Evolutionary conservation across 2,329 filamentous ascomycete genomes (phyloP), one percentile per base, ranked within the genome.

Genomic region (Phialemoniopsis sp.): DNA sequence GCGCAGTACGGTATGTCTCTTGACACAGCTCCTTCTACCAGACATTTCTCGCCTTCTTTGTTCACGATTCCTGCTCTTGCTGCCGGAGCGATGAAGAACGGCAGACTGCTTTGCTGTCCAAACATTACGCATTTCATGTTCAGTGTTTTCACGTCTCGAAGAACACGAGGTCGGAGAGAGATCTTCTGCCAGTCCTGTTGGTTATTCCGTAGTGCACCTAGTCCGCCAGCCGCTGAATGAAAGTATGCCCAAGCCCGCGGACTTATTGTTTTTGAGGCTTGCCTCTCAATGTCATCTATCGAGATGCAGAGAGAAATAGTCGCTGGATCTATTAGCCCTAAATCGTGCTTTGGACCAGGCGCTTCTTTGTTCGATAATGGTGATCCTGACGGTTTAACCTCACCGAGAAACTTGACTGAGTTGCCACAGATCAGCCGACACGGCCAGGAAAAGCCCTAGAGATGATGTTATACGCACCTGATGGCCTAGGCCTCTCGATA

Each of bases 71-170:
- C 34, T 13, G 42, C 43, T 13, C 36, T 29, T 3, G 41, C 46
- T 3, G 42, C 39, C 7, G 46, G 42, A 8, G 41, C 37, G 18
- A 49, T 41, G 28, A 47, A 49, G 5, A 49, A 16, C 8, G 46
- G 45, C 34, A 49, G 29, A 15, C 32, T 36, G 35, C 37, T 36
- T 16, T 36, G 30, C 3, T 36, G 30, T 7, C 44, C 44, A 34
- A 46, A 36, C 10, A 44, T 30, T 8, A 29, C n/a, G 13, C 39
- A 21, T 13, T 21, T 32, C 39, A 44, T 37, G 13, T 16, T 14
- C 26, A 30, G 21, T 2, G 19, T 14, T 12, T 21, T 28, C 15
- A 42, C 44, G 17, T 44, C 34, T 10, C 40, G 13, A 16, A 46
- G 34, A 18, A 46, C 44, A 6, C 44, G 39, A 12, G 42, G 44